Base-by-base conservation (phyloP, 208 protist species). In the Leishmania lainsoni region DNA sequence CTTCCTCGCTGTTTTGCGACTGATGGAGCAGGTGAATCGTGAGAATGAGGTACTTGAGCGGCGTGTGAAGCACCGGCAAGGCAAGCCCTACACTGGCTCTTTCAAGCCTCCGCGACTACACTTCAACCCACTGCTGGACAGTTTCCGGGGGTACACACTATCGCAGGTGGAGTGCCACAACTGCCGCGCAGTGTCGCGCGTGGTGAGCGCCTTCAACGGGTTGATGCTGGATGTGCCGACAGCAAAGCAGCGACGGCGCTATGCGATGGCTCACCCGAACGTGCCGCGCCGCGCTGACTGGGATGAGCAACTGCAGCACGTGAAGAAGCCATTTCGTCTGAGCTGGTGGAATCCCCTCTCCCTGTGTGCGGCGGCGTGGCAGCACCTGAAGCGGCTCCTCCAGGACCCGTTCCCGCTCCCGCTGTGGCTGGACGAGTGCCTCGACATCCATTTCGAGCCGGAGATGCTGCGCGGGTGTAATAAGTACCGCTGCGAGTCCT, bases 401-500 rank as follows among this genome's bases (percentile, higher is more conserved):
- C 26, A 58, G 26, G 42, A 69, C 42, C 54, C 58, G 56, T n/a
- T 89, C 12, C 74, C 87, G 45, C 90, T 87, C 76, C 90, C 90
- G 29, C 77, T 97, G 75, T 97, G 93, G 68, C 87, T 98, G 84
- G 81, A 93, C 81, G 93, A 98, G 86, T 97, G 94, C 80, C 87
- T 98, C 16, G 92, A 95, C 76, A 93, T 95, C 42, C 95, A 98
- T 86, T 97, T 96, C 83, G 91, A 94, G 65, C 82, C 91, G 29
- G 87, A 84, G 39, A n/a, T 79, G 59, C 84, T 98, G 65, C 87
- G 79, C 42, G 92, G 93, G 1, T 85, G 52, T 49, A 98, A 97
- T 82, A 79, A 82, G 75, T 98, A 98, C 88, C 84, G 81, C 49
- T 98, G 95, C 81, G 83, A 84, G 56, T 91, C 90, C 29, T 98